Evolutionary conservation across 352 stramenopile species (phyloP).

Genomic region (Phytophthora hybrid): DNA sequence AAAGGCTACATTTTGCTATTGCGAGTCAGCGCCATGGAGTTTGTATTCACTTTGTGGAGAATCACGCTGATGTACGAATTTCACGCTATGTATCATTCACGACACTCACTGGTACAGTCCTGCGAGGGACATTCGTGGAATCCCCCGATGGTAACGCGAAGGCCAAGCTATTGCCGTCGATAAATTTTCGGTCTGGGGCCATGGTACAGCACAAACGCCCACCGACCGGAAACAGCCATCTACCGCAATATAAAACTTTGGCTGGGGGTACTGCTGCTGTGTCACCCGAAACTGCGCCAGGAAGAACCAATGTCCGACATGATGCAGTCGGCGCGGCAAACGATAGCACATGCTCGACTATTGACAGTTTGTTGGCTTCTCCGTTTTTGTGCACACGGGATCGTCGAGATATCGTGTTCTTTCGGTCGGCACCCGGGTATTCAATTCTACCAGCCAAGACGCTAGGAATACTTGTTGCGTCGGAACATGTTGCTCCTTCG

Average conservation of each 20-base stretch:
- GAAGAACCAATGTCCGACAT: constrained; percentile 21
- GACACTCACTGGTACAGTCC: constrained; percentile 57
- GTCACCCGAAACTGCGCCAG: constrained; percentile 24
- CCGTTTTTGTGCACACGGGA: constrained; percentile 62
- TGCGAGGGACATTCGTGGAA: constrained; percentile 73
- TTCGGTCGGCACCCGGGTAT: constrained; percentile 68
- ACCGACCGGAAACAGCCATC: constrained; percentile 13
- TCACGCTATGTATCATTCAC: constrained; percentile 66
- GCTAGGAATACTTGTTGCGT: constrained; percentile 67
- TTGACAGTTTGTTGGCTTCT: constrained; percentile 60
- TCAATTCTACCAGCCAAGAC: constrained; percentile 67
- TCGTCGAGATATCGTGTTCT: constrained; percentile 75
- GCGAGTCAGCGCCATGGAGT: constrained; percentile 78
- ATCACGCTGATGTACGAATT: constrained; percentile 72
- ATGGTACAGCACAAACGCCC: constrained; percentile 34
- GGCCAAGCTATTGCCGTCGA: constrained; percentile 70
- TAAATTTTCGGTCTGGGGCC: constrained; percentile 52
- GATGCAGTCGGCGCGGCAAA: constrained; percentile 28
- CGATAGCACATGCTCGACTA: constrained; percentile 42
- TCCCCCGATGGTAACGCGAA: constrained; percentile 50
- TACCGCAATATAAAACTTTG: constrained; percentile 29
- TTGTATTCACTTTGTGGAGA: constrained; percentile 65
- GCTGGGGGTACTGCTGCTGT: constrained; percentile 24
- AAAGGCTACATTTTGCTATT: constrained; percentile 82
- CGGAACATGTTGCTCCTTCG: constrained; percentile 59